Evolutionary conservation across 768 basidiomycete genomes (phyloP), one percentile per base, ranked within the genome.

Genomic region (Chalciporus sphaerocephalus): DNA sequence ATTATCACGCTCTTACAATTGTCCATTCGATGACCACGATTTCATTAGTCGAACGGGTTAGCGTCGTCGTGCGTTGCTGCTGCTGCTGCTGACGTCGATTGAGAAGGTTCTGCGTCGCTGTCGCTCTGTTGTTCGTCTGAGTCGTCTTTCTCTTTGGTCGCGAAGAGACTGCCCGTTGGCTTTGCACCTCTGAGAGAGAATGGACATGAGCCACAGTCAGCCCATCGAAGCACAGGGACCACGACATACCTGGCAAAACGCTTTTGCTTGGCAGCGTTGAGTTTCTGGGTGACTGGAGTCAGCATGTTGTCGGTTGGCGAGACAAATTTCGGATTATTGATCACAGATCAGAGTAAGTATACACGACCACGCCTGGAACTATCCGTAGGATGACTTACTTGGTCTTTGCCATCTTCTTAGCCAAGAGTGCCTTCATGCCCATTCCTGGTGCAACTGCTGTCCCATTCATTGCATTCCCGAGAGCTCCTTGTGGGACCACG

Each of bases 281-380:
- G 77, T 67, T 97, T 98, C 69, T 93, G 87, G 6, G 93, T 89
- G 63, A 82, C 83, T 3, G 95, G 95, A 2, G 92, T 95, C 76
- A 97, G 81, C 67, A 98, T 75, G 62, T 87, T 90, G 66, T 99
- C 95, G 8, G 95, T 96, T 2, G 95, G 95, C 15, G 95, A 97
- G 58, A 94, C 74, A 60, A 80, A 92, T 25, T 80, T 81, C 17
- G 90, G 86, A 65, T 96, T 96, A 64, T 92, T 92, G 62, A 23
- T 13, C 13, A 49, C 15, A 28, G 42, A 55, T 56, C 32, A 47
- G 42, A 51, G 45, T 27, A 40, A 25, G 27, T 23, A 27, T 4
- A 18, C n/a, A 13, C n/a, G 30, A 32, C 4, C 7, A 32, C 13
- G n/a, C 11, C 37, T 36, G 8, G 34, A 30, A 16, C 15, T 12